Evolutionary conservation across 2,329 filamentous ascomycete genomes (phyloP).

Genomic region (Cercospora sesami): DNA sequence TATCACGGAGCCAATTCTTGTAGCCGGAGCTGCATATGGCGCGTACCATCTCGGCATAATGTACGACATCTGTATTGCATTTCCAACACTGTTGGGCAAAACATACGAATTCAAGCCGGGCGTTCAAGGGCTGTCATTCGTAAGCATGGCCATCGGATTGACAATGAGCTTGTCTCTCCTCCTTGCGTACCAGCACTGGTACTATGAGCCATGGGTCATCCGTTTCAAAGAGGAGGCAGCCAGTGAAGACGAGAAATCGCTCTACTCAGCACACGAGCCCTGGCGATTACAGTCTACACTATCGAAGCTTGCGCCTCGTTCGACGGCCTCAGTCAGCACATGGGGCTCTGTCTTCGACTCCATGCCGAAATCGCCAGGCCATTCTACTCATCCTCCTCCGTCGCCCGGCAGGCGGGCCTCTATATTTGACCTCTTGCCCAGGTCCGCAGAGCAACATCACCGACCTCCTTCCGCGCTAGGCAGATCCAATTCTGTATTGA

Average conservation of each 20-base stretch:
- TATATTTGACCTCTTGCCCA: neutral
- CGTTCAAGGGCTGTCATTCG: constrained; percentile 39
- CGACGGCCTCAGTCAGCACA: neutral
- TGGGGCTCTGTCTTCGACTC: neutral
- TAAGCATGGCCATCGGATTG: constrained; percentile 38
- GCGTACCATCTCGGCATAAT: constrained; percentile 28
- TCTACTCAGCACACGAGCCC: constrained; percentile 1
- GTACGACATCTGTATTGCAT: constrained; percentile 28
- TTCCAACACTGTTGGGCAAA: constrained; percentile 22
- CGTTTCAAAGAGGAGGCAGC: constrained; percentile 18
- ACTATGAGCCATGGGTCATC: constrained; percentile 25
- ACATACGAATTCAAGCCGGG: constrained; percentile 38
- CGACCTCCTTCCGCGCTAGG: neutral
- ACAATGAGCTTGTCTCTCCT: constrained; percentile 33
- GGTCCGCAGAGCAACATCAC: neutral
- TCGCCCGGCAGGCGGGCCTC: constrained; percentile 3
- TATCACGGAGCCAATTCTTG: constrained; percentile 35
- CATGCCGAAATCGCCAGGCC: neutral
- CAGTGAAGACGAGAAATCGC: constrained; percentile 15
- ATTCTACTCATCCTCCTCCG: neutral
- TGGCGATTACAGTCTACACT: neutral
- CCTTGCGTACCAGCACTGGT: constrained; percentile 36
- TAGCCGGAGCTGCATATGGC: constrained; percentile 19
- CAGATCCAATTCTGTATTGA: constrained; percentile 1
- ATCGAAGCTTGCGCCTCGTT: neutral